Percentiles rank a stretch among this genome's conserved stretches.
phyloP scores from a whole-genome alignment of 768 basidiomycete genomes.

The Hemileccinum impolitum region DNA sequence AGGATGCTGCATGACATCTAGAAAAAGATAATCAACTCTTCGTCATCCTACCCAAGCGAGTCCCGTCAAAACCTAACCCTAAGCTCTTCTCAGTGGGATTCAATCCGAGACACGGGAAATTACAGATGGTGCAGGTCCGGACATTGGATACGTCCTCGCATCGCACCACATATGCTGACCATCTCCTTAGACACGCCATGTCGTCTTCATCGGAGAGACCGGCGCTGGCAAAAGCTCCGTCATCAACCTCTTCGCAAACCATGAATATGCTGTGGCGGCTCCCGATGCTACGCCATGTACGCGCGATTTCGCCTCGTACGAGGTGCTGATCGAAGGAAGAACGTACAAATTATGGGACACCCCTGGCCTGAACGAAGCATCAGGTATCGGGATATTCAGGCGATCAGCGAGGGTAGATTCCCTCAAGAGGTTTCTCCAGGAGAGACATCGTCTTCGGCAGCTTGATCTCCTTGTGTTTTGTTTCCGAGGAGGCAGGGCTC shows the following conservation, averaged over 20 bases:
- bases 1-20: too few species aligned
- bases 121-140: slow-evolving; percentile 8
- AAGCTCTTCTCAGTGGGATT: neutral
- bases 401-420: neutral
- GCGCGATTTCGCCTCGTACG: slow-evolving; percentile 19
- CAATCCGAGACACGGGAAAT: neutral
- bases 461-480: slow-evolving; percentile 25
- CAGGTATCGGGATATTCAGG: slow-evolving; percentile 7
- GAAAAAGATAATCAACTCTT: too few species aligned
- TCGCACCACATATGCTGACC: neutral
- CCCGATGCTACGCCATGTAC: slow-evolving; percentile 33
- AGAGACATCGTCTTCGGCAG: slow-evolving; percentile 19
- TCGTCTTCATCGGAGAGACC: slow-evolving; percentile 35
- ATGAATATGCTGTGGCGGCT: slow-evolving; percentile 24
- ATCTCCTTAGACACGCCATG: slow-evolving; percentile 25
- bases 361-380: slow-evolving; percentile 24
- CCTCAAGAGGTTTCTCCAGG: slow-evolving; percentile 33
- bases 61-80: neutral
- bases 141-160: neutral
- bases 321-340: slow-evolving; percentile 15
- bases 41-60: too few species aligned
- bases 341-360: slow-evolving; percentile 32
- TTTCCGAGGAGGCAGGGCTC: slow-evolving; percentile 17
- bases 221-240: slow-evolving; percentile 40
- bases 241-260: slow-evolving; percentile 37